Percentiles rank a stretch among this genome's conserved stretches.
Evolutionary conservation across 306 rosid genomes (phyloP).

Genomic region (Dalbergia cochinchinensis): DNA sequence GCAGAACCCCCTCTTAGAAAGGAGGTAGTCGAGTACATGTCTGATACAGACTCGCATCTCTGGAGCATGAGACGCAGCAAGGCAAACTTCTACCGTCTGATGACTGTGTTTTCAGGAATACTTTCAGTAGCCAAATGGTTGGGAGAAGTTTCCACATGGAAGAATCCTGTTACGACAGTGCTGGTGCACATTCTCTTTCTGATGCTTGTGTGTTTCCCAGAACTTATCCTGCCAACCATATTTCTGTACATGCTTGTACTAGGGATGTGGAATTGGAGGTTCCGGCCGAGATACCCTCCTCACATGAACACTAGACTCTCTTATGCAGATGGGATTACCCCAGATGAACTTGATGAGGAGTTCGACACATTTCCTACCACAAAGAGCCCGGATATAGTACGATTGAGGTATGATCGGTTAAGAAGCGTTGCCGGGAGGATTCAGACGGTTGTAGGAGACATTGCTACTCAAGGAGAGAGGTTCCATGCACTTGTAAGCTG

Average conservation of each 20-base stretch:
- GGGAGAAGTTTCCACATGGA: conserved; percentile 85
- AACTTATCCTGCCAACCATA: conserved; percentile 79
- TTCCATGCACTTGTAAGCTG: conserved; percentile 87
- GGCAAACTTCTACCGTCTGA: conserved; percentile 88
- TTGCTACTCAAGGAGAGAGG: conserved; percentile 95
- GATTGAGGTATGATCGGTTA: conserved; percentile 86
- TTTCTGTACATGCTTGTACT: conserved; percentile 83
- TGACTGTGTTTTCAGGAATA: conserved; percentile 80
- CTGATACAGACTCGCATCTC: conserved; percentile 83
- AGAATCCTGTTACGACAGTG: conserved; percentile 69
- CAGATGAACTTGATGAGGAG: conserved; percentile 93
- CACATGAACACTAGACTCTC: conserved; percentile 89
- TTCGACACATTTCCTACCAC: conserved; percentile 82
- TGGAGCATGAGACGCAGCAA: conserved; percentile 99
- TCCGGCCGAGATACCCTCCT: conserved; percentile 84
- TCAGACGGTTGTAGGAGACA: conserved; percentile 87
- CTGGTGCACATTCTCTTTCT: conserved; percentile 83
- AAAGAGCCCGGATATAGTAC: conserved; percentile 64
- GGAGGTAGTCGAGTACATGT: conserved; percentile 95
- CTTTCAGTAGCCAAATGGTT: conserved; percentile 73
- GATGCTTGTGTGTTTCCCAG: conserved; percentile 90
- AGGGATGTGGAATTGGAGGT: conserved; percentile 89
- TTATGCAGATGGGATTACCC: conserved; percentile 66
- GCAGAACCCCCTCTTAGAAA: conserved; percentile 91
- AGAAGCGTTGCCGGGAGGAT: conserved; percentile 87